These are phyloP conservation scores for Guadua angustifolia DNA, from an alignment of 176 grass and related monocot species.

Conservation along the genomic window DNA sequence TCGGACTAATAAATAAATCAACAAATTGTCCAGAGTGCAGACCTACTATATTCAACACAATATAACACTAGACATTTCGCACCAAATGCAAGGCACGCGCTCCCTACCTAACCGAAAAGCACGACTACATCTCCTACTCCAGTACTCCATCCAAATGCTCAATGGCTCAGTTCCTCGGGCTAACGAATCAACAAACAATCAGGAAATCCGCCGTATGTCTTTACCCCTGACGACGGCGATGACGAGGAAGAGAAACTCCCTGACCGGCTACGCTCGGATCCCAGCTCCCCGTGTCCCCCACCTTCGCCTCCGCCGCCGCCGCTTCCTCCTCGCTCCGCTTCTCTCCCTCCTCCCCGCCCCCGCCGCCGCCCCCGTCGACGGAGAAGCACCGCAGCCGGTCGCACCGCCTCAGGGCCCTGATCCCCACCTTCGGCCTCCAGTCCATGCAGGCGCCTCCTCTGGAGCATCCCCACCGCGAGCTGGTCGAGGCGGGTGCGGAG, in stretches of 20 bases:
- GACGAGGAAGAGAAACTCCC: constrained; percentile 59
- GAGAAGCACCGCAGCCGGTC: constrained; percentile 64
- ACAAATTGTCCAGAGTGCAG: too few species aligned
- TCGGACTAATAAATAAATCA: too few species aligned
- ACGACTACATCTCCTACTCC: neutral
- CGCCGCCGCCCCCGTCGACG: constrained; percentile 43
- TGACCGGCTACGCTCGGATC: constrained; percentile 53
- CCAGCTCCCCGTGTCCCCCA: constrained; percentile 48
- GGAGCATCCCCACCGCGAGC: neutral
- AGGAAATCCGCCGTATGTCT: neutral
- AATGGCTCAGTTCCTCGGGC: neutral
- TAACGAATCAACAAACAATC: neutral
- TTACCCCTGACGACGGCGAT: constrained; percentile 56
- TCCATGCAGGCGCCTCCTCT: constrained; percentile 28
- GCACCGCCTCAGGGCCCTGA: constrained; percentile 44
- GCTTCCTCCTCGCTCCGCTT: constrained; percentile 53
- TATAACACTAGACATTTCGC: neutral
- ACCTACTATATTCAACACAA: neutral
- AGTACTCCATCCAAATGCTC: constrained; percentile 18
- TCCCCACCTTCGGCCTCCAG: constrained; percentile 22
- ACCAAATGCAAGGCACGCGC: neutral
- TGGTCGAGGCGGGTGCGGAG: neutral
- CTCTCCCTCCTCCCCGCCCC: constrained; percentile 48
- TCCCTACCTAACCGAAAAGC: neutral
- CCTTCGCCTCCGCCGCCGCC: constrained; percentile 38